phyloP scores from a whole-genome alignment of 345 rosid species.

The Schrenkiella parvula region DNA sequence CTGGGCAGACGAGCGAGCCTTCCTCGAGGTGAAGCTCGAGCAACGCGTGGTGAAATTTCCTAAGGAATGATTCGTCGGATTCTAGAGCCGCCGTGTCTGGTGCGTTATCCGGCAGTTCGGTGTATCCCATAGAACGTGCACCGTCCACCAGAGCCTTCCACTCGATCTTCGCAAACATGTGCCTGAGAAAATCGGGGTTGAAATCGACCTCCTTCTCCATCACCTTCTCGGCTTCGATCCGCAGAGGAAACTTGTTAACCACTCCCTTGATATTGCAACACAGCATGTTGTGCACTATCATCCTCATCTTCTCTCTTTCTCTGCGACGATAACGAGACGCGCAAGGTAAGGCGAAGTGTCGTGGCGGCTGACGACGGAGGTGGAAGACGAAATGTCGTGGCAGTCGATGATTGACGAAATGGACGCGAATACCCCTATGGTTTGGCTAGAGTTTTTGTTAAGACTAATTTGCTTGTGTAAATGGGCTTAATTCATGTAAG shows the following conservation, averaged over 20 bases:
- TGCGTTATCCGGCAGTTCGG: slow-evolving; percentile 53
- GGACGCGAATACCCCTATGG: not conserved
- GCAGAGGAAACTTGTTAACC: slow-evolving; percentile 64
- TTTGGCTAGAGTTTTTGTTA: too few relatives aligned
- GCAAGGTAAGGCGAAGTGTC: not conserved
- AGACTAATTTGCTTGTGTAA: too few relatives aligned
- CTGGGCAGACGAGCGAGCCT: slow-evolving; percentile 74
- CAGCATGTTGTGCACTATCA: slow-evolving; percentile 78
- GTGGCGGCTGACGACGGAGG: not conserved
- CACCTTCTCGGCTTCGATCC: slow-evolving; percentile 56
- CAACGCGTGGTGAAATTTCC: slow-evolving; percentile 69
- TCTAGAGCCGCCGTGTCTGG: slow-evolving; percentile 48
- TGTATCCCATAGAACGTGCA: slow-evolving; percentile 56
- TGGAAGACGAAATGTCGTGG: not conserved
- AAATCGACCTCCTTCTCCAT: slow-evolving; percentile 59
- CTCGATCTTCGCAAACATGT: slow-evolving; percentile 63
- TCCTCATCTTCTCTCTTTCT: slow-evolving; percentile 44
- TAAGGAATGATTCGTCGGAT: slow-evolving; percentile 52
- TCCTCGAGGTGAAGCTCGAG: slow-evolving; percentile 79
- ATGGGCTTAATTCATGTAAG: slow-evolving; percentile 1
- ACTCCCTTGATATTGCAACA: slow-evolving; percentile 81
- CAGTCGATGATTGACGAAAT: not conserved
- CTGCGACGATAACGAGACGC: not conserved
- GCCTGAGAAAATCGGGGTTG: slow-evolving; percentile 60
- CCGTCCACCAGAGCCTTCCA: slow-evolving; percentile 72